Percentiles rank a stretch among this genome's conserved stretches.
phyloP scores from a whole-genome alignment of 495 filamentous ascomycete genomes.

The Neurospora sp. region DNA sequence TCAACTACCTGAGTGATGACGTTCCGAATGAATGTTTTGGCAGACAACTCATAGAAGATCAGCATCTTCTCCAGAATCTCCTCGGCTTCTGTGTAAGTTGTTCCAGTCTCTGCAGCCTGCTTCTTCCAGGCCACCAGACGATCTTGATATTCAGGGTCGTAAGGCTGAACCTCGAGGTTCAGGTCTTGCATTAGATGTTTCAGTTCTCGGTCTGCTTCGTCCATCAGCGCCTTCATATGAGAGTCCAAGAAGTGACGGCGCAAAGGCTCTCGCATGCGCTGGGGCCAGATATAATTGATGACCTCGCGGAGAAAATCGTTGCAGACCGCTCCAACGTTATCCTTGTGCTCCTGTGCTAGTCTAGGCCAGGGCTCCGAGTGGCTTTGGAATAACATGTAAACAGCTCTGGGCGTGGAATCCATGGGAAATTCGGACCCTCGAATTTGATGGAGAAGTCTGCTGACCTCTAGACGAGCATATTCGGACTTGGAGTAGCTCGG shows the following conservation, averaged over 20 bases:
- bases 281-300: slow-evolving; percentile 31
- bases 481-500: slow-evolving; percentile 16
- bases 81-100: slow-evolving; percentile 24
- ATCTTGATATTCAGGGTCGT: slow-evolving; percentile 30
- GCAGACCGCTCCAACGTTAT: slow-evolving; percentile 32
- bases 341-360: slow-evolving; percentile 32
- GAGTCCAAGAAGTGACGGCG: slow-evolving; percentile 26
- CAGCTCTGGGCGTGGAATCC: slow-evolving; percentile 29
- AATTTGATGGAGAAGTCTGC: slow-evolving; percentile 24
- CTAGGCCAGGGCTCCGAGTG: slow-evolving; percentile 30
- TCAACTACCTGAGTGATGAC: slow-evolving; percentile 30
- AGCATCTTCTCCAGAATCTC: slow-evolving; percentile 36
- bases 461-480: slow-evolving; percentile 26
- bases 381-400: slow-evolving; percentile 33
- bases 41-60: slow-evolving; percentile 30
- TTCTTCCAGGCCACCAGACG: slow-evolving; percentile 24
- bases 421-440: slow-evolving; percentile 32
- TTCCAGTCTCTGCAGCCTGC: slow-evolving; percentile 14
- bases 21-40: slow-evolving; percentile 28
- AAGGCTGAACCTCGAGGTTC: slow-evolving; percentile 31
- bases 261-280: slow-evolving; percentile 29
- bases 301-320: slow-evolving; percentile 33
- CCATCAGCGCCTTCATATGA: slow-evolving; percentile 25
- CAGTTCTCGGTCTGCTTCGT: slow-evolving; percentile 28
- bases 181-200: slow-evolving; percentile 25